Evolutionary conservation across 768 basidiomycete species (phyloP).

Genomic region (Auricularia auricula-judae): DNA sequence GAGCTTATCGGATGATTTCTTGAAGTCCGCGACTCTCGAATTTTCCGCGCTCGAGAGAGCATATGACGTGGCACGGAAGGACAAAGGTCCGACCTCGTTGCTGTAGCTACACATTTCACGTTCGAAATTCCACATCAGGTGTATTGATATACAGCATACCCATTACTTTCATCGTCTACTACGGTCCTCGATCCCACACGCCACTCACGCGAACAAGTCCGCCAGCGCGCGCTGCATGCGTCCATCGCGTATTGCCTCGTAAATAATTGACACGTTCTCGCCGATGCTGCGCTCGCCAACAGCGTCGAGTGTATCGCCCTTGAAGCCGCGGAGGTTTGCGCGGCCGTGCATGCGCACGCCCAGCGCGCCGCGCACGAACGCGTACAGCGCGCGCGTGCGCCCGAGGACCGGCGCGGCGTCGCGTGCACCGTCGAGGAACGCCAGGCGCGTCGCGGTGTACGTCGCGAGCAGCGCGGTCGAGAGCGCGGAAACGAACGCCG

Average conservation of each 20-base stretch:
- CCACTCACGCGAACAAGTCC: constrained; percentile 28
- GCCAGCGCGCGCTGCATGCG: constrained; percentile 50
- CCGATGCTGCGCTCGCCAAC: constrained; percentile 56
- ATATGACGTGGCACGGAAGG: too few relatives aligned
- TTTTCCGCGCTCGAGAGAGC: too few relatives aligned
- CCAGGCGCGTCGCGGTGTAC: constrained; percentile 27
- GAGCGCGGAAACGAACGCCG: constrained; percentile 14
- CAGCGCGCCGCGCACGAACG: constrained; percentile 58
- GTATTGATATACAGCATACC: too few relatives aligned
- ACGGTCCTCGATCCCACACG: too few relatives aligned
- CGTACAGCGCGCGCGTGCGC: constrained; percentile 62
- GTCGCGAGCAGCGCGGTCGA: constrained; percentile 8
- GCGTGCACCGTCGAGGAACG: constrained; percentile 47
- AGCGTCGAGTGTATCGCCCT: constrained; percentile 46
- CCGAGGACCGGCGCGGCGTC: constrained; percentile 60
- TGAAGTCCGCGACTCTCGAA: too few relatives aligned
- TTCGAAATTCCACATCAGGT: too few relatives aligned
- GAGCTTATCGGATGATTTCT: too few relatives aligned
- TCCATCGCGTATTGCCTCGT: constrained; percentile 71
- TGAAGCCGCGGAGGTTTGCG: constrained; percentile 41
- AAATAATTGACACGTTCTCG: constrained; percentile 59
- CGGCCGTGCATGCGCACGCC: constrained; percentile 75
- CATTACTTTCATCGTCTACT: too few relatives aligned
- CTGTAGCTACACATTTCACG: too few relatives aligned
- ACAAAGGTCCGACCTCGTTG: too few relatives aligned